Base-by-base conservation (phyloP, 208 protist species). In the Leishmania lainsoni region DNA sequence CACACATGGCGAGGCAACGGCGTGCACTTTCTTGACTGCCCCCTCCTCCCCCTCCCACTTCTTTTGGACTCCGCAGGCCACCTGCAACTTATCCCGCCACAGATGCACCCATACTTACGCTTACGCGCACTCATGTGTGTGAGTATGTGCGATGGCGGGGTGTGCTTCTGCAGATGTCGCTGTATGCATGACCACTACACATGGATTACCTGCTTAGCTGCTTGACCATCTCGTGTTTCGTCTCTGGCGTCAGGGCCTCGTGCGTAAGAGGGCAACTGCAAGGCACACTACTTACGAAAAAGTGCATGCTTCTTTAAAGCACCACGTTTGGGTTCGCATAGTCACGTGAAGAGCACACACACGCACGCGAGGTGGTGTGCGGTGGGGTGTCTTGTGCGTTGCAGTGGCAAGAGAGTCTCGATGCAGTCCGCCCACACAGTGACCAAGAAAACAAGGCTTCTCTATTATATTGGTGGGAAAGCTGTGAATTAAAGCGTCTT, bases 121-220 rank as follows among this genome's bases (percentile, higher is more conserved):
- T 32, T 48, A 56, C 48, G 26, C 26, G 12, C 71, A 75, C 29
- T 52, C 48, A 5, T 10, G 22, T 39, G 2, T 49, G 17, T 26
- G 9, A 20, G 59, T n/a, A 35, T 66, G n/a, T n/a, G 59, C n/a
- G n/a, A 66, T 14, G 59, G n/a, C n/a, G 29, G n/a, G n/a, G 3
- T 66, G 59, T 29, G 59, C n/a, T 66, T 35, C n/a, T 72, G 68
- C 42, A 51, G n/a, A 72, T 5, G 68, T 22, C 68, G 68, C 68
- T 32, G 29, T 32, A 72, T 14, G 17, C 14, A 9, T 39, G 35
- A 51, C 17, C 32, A 22, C 42, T 3, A 32, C 32, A 16, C 32
- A 5, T 10, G 4, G 8, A 5, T n/a, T 49, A 22, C 2, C 32
- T 29, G 26, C 42, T 17, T 51, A 72, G 0, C 42, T 72, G 68